These are phyloP conservation scores for Rhodotorula sp. DNA, from an alignment of 1,284 basidiomycete genomes.

Conservation along the genomic window DNA sequence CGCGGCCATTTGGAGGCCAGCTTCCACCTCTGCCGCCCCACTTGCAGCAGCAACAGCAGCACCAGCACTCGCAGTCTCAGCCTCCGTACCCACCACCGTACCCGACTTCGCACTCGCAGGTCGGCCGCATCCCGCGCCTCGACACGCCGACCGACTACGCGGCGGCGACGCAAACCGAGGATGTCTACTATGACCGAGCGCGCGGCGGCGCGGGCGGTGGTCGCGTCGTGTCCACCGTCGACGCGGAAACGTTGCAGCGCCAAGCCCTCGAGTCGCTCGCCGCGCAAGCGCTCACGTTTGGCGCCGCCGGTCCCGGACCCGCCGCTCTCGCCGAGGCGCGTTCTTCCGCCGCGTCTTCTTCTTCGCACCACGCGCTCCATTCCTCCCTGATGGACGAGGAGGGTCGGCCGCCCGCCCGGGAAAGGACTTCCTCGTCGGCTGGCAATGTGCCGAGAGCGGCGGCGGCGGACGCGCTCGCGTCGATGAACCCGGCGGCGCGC, in stretches of 20 bases:
- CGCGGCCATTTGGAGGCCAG: background rate
- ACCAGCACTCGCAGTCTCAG: background rate
- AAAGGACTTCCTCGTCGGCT: too few relatives aligned
- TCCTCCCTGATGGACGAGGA: background rate
- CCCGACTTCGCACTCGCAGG: background rate
- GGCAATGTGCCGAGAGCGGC: background rate
- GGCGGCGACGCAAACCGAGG: background rate
- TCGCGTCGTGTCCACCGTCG: background rate
- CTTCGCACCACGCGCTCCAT: background rate
- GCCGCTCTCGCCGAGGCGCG: background rate
- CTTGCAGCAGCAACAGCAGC: background rate
- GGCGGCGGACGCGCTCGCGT: background rate
- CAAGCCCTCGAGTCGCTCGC: slow-evolving; percentile 22
- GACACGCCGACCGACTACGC: background rate
- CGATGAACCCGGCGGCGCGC: background rate
- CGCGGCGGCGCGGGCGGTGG: too few relatives aligned
- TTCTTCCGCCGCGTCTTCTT: background rate
- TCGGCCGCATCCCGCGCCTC: background rate
- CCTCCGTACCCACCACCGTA: background rate
- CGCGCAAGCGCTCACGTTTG: slow-evolving; percentile 21
- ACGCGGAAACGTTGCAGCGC: slow-evolving; percentile 5
- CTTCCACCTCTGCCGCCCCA: background rate
- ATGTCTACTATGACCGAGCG: too few relatives aligned
- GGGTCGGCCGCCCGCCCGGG: background rate
- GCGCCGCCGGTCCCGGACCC: slow-evolving; percentile 1